Evolutionary conservation across 768 basidiomycete species (phyloP).

Genomic region (Psilocybe sp.): DNA sequence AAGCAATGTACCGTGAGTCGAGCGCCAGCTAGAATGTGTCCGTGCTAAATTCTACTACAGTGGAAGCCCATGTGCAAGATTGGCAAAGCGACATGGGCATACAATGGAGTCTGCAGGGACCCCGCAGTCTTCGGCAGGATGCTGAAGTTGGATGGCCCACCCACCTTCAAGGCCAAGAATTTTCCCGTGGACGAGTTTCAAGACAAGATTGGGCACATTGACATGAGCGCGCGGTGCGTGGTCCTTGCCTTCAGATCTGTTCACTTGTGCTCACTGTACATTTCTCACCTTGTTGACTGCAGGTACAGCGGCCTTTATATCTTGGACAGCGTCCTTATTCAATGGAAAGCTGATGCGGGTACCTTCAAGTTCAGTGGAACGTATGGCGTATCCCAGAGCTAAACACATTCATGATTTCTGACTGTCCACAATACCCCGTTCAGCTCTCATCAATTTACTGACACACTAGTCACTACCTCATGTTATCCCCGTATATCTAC

Average conservation of each 20-base stretch:
- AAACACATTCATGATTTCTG: too few species aligned
- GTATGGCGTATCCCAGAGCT: conserved; percentile 27
- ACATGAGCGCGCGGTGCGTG: conserved; percentile 32
- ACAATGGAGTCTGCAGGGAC: conserved; percentile 50
- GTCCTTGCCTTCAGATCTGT: neutral
- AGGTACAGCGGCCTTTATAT: conserved; percentile 40
- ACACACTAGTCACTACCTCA: too few species aligned
- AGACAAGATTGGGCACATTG: conserved; percentile 29
- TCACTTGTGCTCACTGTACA: neutral
- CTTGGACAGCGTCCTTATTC: conserved; percentile 39
- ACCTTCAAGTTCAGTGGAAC: conserved; percentile 57
- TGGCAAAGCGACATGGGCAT: conserved; percentile 43
- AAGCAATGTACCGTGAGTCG: conserved; percentile 41
- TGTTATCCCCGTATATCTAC: too few species aligned
- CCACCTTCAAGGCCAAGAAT: conserved; percentile 51
- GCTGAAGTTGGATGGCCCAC: conserved; percentile 39
- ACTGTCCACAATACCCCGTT: too few species aligned
- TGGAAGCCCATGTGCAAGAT: conserved; percentile 51
- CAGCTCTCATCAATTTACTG: too few species aligned
- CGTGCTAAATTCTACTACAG: conserved; percentile 19
- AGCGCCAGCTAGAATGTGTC: conserved; percentile 1
- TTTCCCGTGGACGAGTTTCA: conserved; percentile 32
- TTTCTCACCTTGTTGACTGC: neutral
- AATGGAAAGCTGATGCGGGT: conserved; percentile 41
- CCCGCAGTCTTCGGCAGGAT: conserved; percentile 45